Percentiles rank a stretch among this genome's conserved stretches.
These are phyloP conservation scores for Santalum album DNA, from an alignment of 164 flowering plant species.

Conservation along the genomic window DNA sequence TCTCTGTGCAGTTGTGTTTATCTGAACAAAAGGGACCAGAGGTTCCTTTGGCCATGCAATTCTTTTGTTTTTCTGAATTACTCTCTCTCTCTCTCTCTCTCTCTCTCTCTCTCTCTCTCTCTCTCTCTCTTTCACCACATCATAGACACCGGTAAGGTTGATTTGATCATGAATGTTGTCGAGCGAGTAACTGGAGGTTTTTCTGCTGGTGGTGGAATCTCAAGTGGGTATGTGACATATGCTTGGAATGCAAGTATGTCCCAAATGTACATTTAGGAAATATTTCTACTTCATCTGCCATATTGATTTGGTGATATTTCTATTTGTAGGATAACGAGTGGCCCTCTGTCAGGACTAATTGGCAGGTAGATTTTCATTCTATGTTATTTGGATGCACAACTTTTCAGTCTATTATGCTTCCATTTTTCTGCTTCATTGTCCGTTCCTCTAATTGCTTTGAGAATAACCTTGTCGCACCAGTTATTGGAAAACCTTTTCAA, in stretches of 20 bases:
- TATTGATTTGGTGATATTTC: constrained; percentile 6
- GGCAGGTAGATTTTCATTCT: constrained; percentile 59
- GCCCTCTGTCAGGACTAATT: constrained; percentile 87
- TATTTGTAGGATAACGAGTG: constrained; percentile 80
- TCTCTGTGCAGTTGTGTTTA: too few relatives aligned
- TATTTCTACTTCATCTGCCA: background rate
- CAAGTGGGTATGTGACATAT: constrained; percentile 81
- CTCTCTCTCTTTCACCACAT: constrained; percentile 8
- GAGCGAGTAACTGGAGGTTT: constrained; percentile 96
- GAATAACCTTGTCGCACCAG: too few relatives aligned
- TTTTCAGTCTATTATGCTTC: background rate
- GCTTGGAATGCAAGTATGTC: background rate
- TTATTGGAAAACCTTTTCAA: too few relatives aligned
- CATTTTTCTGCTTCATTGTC: background rate
- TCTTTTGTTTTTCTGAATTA: constrained; percentile 2
- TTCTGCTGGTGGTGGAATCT: constrained; percentile 99
- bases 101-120: background rate
- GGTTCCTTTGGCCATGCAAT: too few relatives aligned
- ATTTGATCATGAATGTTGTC: constrained; percentile 80
- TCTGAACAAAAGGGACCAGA: too few relatives aligned
- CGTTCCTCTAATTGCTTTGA: too few relatives aligned
- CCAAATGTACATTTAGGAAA: background rate
- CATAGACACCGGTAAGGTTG: constrained; percentile 88
- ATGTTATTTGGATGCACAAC: background rate
- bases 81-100: background rate